Evolutionary conservation across 257 asterid species (phyloP), one percentile per base, ranked within the genome.

Genomic region (Solanum dulcamara): DNA sequence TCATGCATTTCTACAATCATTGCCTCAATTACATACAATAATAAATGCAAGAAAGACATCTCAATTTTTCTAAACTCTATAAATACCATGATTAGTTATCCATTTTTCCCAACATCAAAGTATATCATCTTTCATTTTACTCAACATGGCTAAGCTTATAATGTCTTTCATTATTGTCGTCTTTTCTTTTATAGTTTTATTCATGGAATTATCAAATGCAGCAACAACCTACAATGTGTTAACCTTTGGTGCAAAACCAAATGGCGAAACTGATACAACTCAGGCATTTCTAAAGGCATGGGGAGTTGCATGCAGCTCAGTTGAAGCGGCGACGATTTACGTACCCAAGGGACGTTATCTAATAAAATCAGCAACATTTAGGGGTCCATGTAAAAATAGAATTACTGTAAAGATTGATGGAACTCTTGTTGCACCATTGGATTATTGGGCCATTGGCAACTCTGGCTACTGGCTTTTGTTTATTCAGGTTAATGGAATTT

Each of bases 351-450:
- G 83, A 38, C 84, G 55, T 74, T 57, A 75, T 77, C 18, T 85
- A 13, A 40, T 85, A 37, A 75, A 75, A 55, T 33, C 75, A 37
- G 84, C 51, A 7, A 81, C 66, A 50, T 85, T 85, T 44, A 28
- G 84, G 5, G 87, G 87, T 30, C 87, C 87, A n/a, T 85, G 85
- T 68, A 80, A 32, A 18, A 85, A 80, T 66, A 30, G 26, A 37
- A 85, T 80, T 6, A 77, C 17, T 30, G 80, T 85, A 6, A 51
- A 32, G 59, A 77, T 59, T 22, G 79, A 74, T 46, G 85, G 87
- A 48, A 42, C 81, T 0, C 87, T 80, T 32, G 80, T 85, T 14
- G 87, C 87, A 28, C 87, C 87, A 28, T 15, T n/a, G 38, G 87
- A 85, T 80, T 85, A 38, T 48, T 57, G 85, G 40, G 84, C 10